Evolutionary conservation across 495 filamentous ascomycete species (phyloP).

Genomic region (Xylaria cubensis): DNA sequence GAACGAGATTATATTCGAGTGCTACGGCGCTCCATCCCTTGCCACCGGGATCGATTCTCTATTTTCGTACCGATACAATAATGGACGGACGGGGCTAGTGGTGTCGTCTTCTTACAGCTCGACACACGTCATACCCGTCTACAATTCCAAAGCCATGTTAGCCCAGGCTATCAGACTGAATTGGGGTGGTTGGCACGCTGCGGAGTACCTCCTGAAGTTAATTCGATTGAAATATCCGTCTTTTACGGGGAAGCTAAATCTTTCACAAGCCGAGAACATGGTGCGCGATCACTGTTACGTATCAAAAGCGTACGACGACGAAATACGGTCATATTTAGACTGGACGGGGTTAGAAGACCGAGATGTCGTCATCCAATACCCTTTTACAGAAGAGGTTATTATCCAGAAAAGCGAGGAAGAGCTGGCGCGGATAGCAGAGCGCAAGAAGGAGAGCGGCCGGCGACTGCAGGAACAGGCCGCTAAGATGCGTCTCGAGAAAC

Average conservation of each 20-base stretch:
- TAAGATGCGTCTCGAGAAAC: slow-evolving; percentile 92
- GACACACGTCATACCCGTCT: slow-evolving; percentile 94
- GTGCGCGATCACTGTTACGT: slow-evolving; percentile 91
- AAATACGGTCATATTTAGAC: slow-evolving; percentile 76
- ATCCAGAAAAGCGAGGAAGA: slow-evolving; percentile 93
- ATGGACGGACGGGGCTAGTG: slow-evolving; percentile 85
- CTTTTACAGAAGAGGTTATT: slow-evolving; percentile 87
- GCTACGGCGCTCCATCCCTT: slow-evolving; percentile 85
- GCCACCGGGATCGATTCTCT: slow-evolving; percentile 95
- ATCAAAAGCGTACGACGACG: slow-evolving; percentile 78
- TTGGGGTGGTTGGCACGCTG: slow-evolving; percentile 89
- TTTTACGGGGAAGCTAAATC: slow-evolving; percentile 83
- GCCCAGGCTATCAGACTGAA: slow-evolving; percentile 86
- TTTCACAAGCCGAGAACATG: slow-evolving; percentile 84
- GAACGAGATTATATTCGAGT: slow-evolving; percentile 96
- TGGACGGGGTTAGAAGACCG: slow-evolving; percentile 89
- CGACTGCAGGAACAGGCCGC: slow-evolving; percentile 94
- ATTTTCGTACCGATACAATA: slow-evolving; percentile 92
- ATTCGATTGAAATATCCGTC: slow-evolving; percentile 91
- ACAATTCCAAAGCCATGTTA: slow-evolving; percentile 82
- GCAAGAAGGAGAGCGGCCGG: slow-evolving; percentile 89
- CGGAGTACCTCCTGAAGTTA: slow-evolving; percentile 89
- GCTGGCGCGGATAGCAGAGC: slow-evolving; percentile 83
- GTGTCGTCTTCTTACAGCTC: slow-evolving; percentile 91
- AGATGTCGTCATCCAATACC: slow-evolving; percentile 88